These are phyloP conservation scores for Tephrocybe sp. DNA, from an alignment of 768 basidiomycete species.

Conservation along the genomic window DNA sequence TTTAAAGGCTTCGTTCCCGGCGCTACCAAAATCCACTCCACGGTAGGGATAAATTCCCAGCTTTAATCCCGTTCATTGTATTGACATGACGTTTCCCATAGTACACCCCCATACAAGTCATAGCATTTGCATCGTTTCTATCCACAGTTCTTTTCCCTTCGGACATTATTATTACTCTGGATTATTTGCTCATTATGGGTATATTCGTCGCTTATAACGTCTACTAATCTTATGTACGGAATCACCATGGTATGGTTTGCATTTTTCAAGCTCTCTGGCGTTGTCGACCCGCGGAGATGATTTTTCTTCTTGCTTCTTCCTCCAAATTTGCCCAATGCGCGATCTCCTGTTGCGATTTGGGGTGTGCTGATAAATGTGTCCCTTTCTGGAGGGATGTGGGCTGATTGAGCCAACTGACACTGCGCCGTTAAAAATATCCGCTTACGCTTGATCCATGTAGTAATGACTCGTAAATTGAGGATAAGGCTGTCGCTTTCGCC, in stretches of 20 bases:
- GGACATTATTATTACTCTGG: slow-evolving; percentile 2
- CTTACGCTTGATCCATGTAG: slow-evolving; percentile 77
- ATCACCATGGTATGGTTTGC: neutral
- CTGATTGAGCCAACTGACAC: too few relatives aligned
- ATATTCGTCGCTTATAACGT: neutral
- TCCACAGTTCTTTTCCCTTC: neutral
- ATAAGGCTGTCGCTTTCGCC: slow-evolving; percentile 66
- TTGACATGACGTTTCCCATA: neutral
- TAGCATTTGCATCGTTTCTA: slow-evolving; percentile 1
- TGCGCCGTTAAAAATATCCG: slow-evolving; percentile 11
- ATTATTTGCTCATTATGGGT: slow-evolving; percentile 1
- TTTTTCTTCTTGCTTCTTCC: slow-evolving; percentile 70
- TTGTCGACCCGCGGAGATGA: slow-evolving; percentile 44
- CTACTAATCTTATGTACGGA: neutral
- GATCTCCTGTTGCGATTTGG: slow-evolving; percentile 84
- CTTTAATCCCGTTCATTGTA: neutral
- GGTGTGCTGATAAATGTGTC: slow-evolving; percentile 71
- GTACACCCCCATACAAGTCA: slow-evolving; percentile 18
- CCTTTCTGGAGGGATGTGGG: slow-evolving; percentile 52
- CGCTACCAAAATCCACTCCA: slow-evolving; percentile 45
- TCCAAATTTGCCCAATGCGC: slow-evolving; percentile 86
- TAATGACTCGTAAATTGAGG: slow-evolving; percentile 72
- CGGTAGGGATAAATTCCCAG: slow-evolving; percentile 11
- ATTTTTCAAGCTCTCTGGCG: neutral
- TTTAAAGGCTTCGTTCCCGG: slow-evolving; percentile 72